Evolutionary conservation across 306 rosid genomes (phyloP).

Genomic region (Lagenaria siceraria): DNA sequence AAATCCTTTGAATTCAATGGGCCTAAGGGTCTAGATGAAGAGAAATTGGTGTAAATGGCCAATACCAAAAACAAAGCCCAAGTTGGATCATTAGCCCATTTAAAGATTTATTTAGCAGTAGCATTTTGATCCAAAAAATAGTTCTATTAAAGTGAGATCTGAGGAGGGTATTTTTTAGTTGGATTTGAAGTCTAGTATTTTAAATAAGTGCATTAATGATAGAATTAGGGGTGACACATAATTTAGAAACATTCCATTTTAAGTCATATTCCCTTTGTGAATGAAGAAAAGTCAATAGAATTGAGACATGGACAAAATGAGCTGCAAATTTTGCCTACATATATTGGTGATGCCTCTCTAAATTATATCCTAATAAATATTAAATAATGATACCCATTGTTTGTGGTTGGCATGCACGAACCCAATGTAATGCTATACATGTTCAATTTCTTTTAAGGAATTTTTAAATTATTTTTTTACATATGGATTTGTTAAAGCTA

Average conservation of each 20-base stretch:
- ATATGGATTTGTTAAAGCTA: no score
- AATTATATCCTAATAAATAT: neutral
- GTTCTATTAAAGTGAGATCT: neutral
- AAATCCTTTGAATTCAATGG: neutral
- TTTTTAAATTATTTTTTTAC: no score
- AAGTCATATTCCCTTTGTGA: neutral
- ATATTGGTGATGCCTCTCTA: neutral
- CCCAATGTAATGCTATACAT: neutral
- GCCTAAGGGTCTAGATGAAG: neutral
- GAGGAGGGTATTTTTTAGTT: no score
- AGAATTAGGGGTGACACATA: neutral
- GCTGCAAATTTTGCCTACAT: neutral
- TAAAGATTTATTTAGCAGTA: neutral
- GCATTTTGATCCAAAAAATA: neutral
- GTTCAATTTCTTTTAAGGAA: neutral
- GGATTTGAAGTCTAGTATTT: neutral
- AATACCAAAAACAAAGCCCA: neutral
- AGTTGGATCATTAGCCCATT: neutral
- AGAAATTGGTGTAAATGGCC: neutral
- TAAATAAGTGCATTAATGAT: neutral
- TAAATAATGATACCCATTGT: neutral
- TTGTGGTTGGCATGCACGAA: neutral
- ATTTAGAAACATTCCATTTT: neutral
- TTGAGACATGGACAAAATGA: neutral
- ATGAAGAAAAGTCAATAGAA: neutral